Conservation (phyloP, 305 asterid species). For the Striga hermonthica region DNA sequence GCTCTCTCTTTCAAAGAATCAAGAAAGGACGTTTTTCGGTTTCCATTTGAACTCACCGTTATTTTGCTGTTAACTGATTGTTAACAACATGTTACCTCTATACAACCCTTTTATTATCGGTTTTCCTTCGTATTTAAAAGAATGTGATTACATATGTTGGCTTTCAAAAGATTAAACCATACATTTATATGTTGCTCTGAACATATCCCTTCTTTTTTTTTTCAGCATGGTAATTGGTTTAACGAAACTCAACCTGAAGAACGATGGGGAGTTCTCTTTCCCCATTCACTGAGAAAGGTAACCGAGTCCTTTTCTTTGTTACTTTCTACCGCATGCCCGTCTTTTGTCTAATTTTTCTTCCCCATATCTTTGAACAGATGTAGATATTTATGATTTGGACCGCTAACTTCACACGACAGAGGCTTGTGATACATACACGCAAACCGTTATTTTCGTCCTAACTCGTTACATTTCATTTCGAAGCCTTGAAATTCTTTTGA, state of each 20-base stretch:
- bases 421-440: constrained; percentile 28
- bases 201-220: neutral
- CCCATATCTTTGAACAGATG: constrained; percentile 54
- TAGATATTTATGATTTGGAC: constrained; percentile 41
- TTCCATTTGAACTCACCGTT: no score
- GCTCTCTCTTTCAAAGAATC: neutral
- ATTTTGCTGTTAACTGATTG: no score
- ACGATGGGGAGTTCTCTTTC: constrained; percentile 52
- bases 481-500: constrained; percentile 33
- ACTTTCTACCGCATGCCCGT: constrained; percentile 41
- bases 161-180: no score
- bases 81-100: no score
- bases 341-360: constrained; percentile 35
- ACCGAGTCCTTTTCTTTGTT: constrained; percentile 34
- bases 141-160: no score
- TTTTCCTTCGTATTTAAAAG: no score
- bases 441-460: constrained; percentile 31
- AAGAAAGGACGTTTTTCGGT: no score
- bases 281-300: constrained; percentile 59
- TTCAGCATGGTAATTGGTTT: constrained; percentile 23
- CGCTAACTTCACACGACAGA: constrained; percentile 43
- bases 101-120: no score
- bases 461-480: constrained; percentile 31
- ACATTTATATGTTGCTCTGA: neutral
- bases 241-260: constrained; percentile 44